phyloP scores from a whole-genome alignment of 768 basidiomycete species.

The Lyophyllum shimeji region DNA sequence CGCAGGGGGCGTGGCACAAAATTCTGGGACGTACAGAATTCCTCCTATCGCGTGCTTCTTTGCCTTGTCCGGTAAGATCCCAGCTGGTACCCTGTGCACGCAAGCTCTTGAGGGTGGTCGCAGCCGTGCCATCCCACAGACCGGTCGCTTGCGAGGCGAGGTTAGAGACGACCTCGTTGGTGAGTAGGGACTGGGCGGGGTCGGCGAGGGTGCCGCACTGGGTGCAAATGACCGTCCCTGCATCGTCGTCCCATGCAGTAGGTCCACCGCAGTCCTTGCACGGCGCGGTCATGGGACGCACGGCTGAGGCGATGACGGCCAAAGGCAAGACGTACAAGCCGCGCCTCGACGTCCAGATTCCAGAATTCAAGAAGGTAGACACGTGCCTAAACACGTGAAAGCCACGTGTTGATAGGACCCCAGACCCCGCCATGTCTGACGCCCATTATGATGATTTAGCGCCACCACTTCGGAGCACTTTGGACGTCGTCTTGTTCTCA shows the following conservation, averaged over 20 bases:
- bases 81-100: constrained; percentile 50
- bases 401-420: constrained; percentile 16
- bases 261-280: constrained; percentile 57
- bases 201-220: constrained; percentile 71
- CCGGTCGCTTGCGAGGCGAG: constrained; percentile 27
- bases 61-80: constrained; percentile 64
- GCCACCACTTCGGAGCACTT: not conserved
- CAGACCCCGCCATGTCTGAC: constrained; percentile 1
- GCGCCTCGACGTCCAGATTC: constrained; percentile 1
- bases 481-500: not conserved
- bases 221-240: constrained; percentile 64
- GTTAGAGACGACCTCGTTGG: constrained; percentile 41
- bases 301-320: not conserved
- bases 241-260: constrained; percentile 56
- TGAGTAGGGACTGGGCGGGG: constrained; percentile 59
- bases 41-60: constrained; percentile 60
- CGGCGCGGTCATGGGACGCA: constrained; percentile 28
- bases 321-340: not conserved
- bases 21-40: constrained; percentile 50
- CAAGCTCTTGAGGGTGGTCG: constrained; percentile 46
- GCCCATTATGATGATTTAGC: not conserved
- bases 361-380: constrained; percentile 1
- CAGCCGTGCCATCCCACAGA: constrained; percentile 29
- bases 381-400: constrained; percentile 2
- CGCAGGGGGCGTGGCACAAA: constrained; percentile 11